Base-by-base conservation (phyloP, 129 eudicot genomes). In the Smallanthus sonchifolius region DNA sequence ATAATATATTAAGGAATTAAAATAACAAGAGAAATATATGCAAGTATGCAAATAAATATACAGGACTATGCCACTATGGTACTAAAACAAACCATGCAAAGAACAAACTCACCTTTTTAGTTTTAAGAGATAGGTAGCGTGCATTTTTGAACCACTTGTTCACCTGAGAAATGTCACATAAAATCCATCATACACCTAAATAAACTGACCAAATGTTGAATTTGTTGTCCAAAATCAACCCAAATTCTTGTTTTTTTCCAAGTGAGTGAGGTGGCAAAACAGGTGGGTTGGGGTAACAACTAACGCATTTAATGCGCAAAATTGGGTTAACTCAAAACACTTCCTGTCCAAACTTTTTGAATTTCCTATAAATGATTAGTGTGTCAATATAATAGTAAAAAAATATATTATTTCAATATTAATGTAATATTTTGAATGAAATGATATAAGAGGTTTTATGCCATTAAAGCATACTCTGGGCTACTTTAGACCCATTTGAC, bases 91-190 rank as follows among this genome's bases (percentile, higher is more conserved):
- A 69, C 10, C n/a, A 72, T 64, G 20, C 7, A 35, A 42, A 63
- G 38, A 47, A 49, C 47, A 54, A 52, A 64, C 90, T 86, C 74
- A 87, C 99, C 98, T 88, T 94, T 70, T 86, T 86, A 24, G 87
- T 79, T 87, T 91, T 94, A 40, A 91, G 88, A 10, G 99, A 91
- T 17, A 83, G 77, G 82, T 94, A 88, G 59, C 99, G 99, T 15
- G 99, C 91, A 84, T 94, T 94, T 81, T 88, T 94, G 91, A 94
- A 94, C 99, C 99, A 94, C 74, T 88, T 91, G 82, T 85, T 84
- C 59, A 94, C 99, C 99, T 94, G 79, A 68, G 65, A 78, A 67
- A 62, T 66, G 51, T 43, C 40, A 67, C 68, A 43, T 9, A 63
- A 63, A 40, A 6, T 42, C 38, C 44, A 28, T 67, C 40, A 69